Percentiles rank a stretch among this genome's conserved stretches.
Evolutionary conservation across 2,329 filamentous ascomycete genomes (phyloP).

Genomic region (Metarhizium anisopliae): DNA sequence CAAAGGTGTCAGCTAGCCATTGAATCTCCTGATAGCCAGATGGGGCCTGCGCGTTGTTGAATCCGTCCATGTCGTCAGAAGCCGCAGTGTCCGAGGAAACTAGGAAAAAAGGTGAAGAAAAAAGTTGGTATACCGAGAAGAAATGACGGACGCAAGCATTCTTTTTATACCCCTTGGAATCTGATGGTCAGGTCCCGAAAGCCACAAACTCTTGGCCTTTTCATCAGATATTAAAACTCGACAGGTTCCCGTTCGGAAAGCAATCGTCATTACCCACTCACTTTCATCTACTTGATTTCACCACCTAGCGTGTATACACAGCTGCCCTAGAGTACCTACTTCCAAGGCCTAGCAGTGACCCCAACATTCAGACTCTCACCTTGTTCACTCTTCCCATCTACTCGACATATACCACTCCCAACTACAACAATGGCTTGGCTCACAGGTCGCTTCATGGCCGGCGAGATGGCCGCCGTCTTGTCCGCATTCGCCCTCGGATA

Average conservation of each 20-base stretch:
- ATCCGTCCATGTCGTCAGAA: constrained; percentile 7
- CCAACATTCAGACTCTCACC: too few species aligned
- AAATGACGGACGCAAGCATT: neutral
- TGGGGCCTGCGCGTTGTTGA: constrained; percentile 4
- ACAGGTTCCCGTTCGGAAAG: too few species aligned
- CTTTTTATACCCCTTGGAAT: neutral
- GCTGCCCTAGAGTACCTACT: too few species aligned
- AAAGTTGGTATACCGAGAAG: neutral
- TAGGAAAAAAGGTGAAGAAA: neutral
- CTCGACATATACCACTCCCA: neutral
- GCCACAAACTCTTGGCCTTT: too few species aligned
- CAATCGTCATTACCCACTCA: too few species aligned
- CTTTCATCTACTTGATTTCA: too few species aligned
- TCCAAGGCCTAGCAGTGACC: too few species aligned
- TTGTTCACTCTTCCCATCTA: neutral
- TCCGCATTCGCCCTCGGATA: constrained; percentile 3
- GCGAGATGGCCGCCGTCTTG: neutral
- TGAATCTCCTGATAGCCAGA: constrained; percentile 6
- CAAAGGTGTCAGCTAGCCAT: constrained; percentile 9
- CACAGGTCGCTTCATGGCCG: neutral
- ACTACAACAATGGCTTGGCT: neutral
- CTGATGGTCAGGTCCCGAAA: neutral
- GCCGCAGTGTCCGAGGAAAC: too few species aligned
- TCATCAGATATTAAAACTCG: too few species aligned
- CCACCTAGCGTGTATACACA: too few species aligned